Conservation (phyloP, 352 stramenopile species). For the Globisporangium echinulatum region DNA sequence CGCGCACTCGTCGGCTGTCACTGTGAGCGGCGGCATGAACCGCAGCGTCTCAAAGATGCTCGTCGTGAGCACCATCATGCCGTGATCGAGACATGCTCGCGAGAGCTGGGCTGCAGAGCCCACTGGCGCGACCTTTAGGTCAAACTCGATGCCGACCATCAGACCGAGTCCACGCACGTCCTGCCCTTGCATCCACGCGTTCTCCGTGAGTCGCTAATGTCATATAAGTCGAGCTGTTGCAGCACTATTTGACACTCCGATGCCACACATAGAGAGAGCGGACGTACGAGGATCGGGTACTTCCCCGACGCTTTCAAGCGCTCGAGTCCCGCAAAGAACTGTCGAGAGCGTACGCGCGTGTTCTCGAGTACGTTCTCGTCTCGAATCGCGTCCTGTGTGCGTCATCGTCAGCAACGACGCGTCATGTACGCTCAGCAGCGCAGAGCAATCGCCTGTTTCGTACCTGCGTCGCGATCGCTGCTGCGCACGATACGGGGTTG, state of each 20-base stretch:
- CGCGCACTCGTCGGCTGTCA: too few species aligned
- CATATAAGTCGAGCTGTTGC: too few species aligned
- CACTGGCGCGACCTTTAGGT: slow-evolving; percentile 11
- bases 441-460: not conserved
- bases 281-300: slow-evolving; percentile 44
- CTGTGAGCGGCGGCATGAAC: too few species aligned
- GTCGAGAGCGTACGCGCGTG: slow-evolving; percentile 53
- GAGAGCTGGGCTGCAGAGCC: too few species aligned
- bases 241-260: too few species aligned
- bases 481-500: slow-evolving; percentile 90
- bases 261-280: too few species aligned
- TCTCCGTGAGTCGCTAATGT: too few species aligned
- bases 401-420: too few species aligned
- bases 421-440: not conserved
- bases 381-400: slow-evolving; percentile 67
- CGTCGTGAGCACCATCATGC: too few species aligned
- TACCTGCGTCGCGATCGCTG: slow-evolving; percentile 73
- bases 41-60: too few species aligned
- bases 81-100: too few species aligned
- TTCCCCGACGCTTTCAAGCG: slow-evolving; percentile 66
- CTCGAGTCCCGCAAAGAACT: slow-evolving; percentile 72
- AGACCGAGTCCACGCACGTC: slow-evolving; percentile 90
- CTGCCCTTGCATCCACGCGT: too few species aligned
- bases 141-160: slow-evolving; percentile 92
- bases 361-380: slow-evolving; percentile 89